phyloP scores from a whole-genome alignment of 352 stramenopile species.

The Saprolegnia diclina region DNA sequence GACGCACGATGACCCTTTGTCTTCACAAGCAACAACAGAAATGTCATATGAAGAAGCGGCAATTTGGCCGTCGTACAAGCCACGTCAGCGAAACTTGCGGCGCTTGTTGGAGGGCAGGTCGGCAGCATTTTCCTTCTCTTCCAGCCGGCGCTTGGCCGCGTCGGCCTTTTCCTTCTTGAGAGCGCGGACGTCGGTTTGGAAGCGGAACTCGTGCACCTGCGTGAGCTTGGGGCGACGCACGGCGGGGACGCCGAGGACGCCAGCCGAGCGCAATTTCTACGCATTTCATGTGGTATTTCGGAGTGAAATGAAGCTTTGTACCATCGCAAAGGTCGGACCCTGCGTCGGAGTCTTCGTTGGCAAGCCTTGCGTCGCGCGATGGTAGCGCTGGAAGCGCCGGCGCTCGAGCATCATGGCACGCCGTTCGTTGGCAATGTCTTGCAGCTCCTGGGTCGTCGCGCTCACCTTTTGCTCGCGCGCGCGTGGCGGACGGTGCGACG shows the following conservation, averaged over 20 bases:
- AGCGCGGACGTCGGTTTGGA: constrained; percentile 7
- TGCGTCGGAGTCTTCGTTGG: neutral
- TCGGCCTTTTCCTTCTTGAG: constrained; percentile 1
- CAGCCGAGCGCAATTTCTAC: constrained; percentile 26
- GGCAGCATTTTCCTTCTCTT: neutral
- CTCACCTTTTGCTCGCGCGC: neutral
- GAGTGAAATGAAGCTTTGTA: neutral
- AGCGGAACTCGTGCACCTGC: constrained; percentile 17
- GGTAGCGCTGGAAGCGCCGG: constrained; percentile 16
- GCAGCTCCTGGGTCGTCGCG: constrained; percentile 23
- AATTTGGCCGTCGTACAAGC: neutral
- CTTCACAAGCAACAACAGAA: neutral
- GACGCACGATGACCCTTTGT: too few relatives aligned
- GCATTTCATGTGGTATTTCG: neutral
- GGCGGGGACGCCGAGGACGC: constrained; percentile 20
- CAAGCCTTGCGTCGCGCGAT: constrained; percentile 19
- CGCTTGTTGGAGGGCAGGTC: neutral
- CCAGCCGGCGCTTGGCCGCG: too few relatives aligned
- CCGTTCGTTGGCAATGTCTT: constrained; percentile 16
- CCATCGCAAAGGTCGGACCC: constrained; percentile 18
- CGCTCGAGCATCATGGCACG: constrained; percentile 21
- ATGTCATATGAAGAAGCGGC: neutral
- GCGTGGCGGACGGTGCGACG: neutral
- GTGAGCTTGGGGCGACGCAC: constrained; percentile 25
- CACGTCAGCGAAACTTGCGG: neutral